Evolutionary conservation across 2,329 filamentous ascomycete species (phyloP).

Genomic region (Aspergillus nomiae): DNA sequence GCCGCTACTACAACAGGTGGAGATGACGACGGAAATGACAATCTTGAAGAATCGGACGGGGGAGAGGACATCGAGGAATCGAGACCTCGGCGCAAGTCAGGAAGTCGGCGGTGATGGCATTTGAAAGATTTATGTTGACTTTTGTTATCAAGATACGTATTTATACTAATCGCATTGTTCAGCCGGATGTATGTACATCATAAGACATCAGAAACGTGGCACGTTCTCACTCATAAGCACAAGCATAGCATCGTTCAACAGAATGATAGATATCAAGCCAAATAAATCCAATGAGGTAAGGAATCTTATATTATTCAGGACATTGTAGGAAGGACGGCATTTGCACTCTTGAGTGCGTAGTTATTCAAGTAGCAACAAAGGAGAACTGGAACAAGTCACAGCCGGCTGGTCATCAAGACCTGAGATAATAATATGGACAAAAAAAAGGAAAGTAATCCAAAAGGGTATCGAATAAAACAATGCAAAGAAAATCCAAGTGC

Average conservation of each 20-base stretch:
- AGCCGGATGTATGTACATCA: slow-evolving; percentile 10
- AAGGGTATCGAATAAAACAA: slow-evolving; percentile 2
- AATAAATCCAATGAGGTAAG: background rate
- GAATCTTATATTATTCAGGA: background rate
- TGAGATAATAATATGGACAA: background rate
- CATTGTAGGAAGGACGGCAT: background rate
- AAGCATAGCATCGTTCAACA: background rate
- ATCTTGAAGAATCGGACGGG: slow-evolving; percentile 22
- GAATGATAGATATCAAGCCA: background rate
- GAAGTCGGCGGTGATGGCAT: background rate
- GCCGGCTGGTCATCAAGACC: background rate
- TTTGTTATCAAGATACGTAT: background rate
- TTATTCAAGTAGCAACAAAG: background rate
- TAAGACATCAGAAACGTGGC: slow-evolving; percentile 10
- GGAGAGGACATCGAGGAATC: slow-evolving; percentile 13
- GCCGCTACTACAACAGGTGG: slow-evolving; percentile 19
- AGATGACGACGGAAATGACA: slow-evolving; percentile 30
- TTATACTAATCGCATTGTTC: background rate
- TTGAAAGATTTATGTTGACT: background rate
- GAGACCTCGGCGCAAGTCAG: background rate
- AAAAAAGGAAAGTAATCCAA: slow-evolving; percentile 5
- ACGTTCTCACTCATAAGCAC: slow-evolving; percentile 5
- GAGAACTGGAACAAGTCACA: background rate
- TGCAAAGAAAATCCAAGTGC: background rate
- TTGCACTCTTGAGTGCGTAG: background rate